Conservation (phyloP, 805 yeast species). For the Pichia thaimueangensis region DNA sequence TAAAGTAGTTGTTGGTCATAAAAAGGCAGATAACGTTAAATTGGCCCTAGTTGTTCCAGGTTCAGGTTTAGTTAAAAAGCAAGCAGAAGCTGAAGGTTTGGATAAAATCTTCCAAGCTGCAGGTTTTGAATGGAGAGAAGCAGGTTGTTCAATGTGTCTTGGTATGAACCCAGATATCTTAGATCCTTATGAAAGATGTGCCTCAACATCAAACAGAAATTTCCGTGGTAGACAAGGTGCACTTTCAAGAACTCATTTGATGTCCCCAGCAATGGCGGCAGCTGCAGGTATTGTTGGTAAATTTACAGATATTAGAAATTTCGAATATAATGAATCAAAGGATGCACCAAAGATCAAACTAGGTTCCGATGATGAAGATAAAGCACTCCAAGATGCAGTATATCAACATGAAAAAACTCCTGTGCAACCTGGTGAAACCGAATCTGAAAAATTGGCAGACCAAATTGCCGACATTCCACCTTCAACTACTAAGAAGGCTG, state of each 20-base stretch:
- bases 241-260: constrained; percentile 86
- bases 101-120: constrained; percentile 87
- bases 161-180: constrained; percentile 99
- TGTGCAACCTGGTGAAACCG: constrained; percentile 47
- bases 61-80: constrained; percentile 87
- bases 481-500: constrained; percentile 37
- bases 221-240: constrained; percentile 99
- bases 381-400: constrained; percentile 57
- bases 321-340: constrained; percentile 49
- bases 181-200: constrained; percentile 94
- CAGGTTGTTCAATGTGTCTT: constrained; percentile 98
- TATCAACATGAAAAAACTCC: constrained; percentile 64
- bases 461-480: constrained; percentile 61
- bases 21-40: constrained; percentile 74
- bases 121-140: constrained; percentile 98
- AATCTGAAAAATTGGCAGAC: constrained; percentile 42
- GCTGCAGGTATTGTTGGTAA: constrained; percentile 94
- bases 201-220: constrained; percentile 97
- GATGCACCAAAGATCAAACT: constrained; percentile 53
- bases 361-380: constrained; percentile 38
- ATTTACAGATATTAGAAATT: constrained; percentile 85
- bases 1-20: constrained; percentile 80
- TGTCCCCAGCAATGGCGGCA: constrained; percentile 99
- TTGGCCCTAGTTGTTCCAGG: constrained; percentile 94
- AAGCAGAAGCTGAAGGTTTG: constrained; percentile 93